These are phyloP conservation scores for Jamesozyma rosinii DNA, from an alignment of 805 yeast genomes.

Conservation along the genomic window DNA sequence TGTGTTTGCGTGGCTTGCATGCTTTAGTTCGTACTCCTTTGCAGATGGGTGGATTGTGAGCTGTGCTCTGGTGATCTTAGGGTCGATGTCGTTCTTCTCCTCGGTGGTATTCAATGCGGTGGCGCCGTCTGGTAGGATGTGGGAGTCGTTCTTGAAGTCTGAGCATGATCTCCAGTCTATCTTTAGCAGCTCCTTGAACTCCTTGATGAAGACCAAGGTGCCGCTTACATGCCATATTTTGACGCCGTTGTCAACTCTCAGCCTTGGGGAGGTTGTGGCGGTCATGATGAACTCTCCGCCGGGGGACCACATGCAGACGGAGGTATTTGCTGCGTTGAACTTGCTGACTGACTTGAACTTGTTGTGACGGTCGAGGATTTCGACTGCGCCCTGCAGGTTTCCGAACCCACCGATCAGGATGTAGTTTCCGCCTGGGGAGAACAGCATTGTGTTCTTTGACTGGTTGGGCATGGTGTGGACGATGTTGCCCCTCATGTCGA, in stretches of 20 bases:
- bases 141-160: constrained; percentile 20
- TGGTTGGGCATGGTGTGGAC: constrained; percentile 77
- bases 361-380: constrained; percentile 84
- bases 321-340: constrained; percentile 87
- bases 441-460: constrained; percentile 80
- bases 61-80: constrained; percentile 40
- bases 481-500: constrained; percentile 86
- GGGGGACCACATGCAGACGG: constrained; percentile 97
- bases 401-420: constrained; percentile 96
- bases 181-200: constrained; percentile 69
- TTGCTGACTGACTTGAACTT: constrained; percentile 71
- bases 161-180: constrained; percentile 72
- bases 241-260: constrained; percentile 92
- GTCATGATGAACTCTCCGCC: constrained; percentile 89
- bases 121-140: background rate
- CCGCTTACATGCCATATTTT: constrained; percentile 92
- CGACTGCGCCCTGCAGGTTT: constrained; percentile 92
- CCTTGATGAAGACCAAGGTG: constrained; percentile 64
- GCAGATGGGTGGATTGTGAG: constrained; percentile 69
- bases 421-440: constrained; percentile 89
- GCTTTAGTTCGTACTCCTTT: constrained; percentile 38
- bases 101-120: constrained; percentile 1
- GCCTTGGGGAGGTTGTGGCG: constrained; percentile 93
- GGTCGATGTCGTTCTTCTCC: constrained; percentile 31
- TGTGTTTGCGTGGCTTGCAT: constrained; percentile 16